Evolutionary conservation across 1,284 basidiomycete genomes (phyloP).

Genomic region (Pseudozyma hubeiensis): DNA sequence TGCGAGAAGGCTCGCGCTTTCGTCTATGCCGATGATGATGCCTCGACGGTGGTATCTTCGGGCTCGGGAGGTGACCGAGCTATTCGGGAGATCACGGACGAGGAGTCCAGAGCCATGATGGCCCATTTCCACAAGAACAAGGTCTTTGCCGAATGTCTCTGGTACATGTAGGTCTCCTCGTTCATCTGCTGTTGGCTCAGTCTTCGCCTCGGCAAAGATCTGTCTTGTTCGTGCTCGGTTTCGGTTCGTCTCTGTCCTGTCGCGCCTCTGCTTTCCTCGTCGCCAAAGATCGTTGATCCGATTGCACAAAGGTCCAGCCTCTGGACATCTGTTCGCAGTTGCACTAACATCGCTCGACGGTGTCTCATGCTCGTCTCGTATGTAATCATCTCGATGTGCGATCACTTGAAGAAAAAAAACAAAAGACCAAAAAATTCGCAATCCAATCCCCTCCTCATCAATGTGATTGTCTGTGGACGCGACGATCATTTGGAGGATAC

Average conservation of each 20-base stretch:
- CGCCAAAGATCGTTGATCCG: no score
- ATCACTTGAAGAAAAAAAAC: no score
- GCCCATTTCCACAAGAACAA: slow-evolving; percentile 9
- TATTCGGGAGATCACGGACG: slow-evolving; percentile 17
- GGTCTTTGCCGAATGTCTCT: slow-evolving; percentile 25
- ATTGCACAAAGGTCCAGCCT: no score
- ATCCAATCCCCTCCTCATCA: no score
- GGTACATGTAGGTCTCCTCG: slow-evolving; percentile 43
- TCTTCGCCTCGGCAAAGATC: neutral
- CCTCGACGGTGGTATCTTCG: slow-evolving; percentile 16
- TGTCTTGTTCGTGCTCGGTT: neutral
- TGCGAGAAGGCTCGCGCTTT: slow-evolving; percentile 69
- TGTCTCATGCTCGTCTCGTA: no score
- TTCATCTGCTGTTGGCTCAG: neutral
- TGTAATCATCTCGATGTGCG: no score
- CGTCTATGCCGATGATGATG: slow-evolving; percentile 63
- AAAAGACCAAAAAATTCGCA: no score
- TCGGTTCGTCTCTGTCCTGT: neutral
- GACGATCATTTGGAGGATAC: no score
- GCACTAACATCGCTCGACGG: no score
- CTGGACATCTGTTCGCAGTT: no score
- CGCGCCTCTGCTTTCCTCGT: no score
- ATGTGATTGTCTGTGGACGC: no score
- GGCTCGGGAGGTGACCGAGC: slow-evolving; percentile 1
- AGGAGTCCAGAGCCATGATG: slow-evolving; percentile 37